phyloP scores from a whole-genome alignment of 768 basidiomycete species.

The Lenzites betulinus region DNA sequence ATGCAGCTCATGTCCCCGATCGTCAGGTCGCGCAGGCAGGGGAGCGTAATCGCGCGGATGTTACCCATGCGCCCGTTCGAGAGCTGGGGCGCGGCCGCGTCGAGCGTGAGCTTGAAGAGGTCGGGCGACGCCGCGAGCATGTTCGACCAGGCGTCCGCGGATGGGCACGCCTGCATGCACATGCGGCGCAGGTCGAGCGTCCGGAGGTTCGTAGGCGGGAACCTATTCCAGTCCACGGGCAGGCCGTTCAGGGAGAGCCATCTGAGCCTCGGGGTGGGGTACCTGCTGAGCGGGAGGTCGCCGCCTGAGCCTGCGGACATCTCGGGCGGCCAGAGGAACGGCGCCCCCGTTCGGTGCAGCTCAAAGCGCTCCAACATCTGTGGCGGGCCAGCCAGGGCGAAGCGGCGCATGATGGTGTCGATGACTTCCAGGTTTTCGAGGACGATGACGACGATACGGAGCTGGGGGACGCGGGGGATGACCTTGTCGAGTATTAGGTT shows the following conservation, averaged over 20 bases:
- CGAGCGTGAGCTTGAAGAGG: constrained; percentile 57
- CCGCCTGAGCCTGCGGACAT: constrained; percentile 18
- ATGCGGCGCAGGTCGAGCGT: constrained; percentile 67
- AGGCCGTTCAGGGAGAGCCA: constrained; percentile 60
- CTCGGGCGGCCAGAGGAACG: constrained; percentile 9
- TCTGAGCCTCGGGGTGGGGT: constrained; percentile 44
- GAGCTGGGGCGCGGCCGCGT: constrained; percentile 51
- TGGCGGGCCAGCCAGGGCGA: constrained; percentile 15
- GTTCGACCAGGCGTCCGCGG: constrained; percentile 50
- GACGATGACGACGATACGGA: constrained; percentile 61
- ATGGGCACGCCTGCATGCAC: constrained; percentile 53
- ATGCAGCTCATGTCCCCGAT: constrained; percentile 55
- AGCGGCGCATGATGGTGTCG: constrained; percentile 41
- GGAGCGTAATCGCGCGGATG: constrained; percentile 46
- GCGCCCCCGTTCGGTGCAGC: constrained; percentile 52
- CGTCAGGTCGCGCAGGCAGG: constrained; percentile 50
- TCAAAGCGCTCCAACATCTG: constrained; percentile 58
- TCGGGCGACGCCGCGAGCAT: constrained; percentile 33
- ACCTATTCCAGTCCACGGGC: constrained; percentile 58
- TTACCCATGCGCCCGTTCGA: constrained; percentile 9
- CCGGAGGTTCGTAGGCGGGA: constrained; percentile 53
- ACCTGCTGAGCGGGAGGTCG: constrained; percentile 53
- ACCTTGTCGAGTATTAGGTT: constrained; percentile 50
- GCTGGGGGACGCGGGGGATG: constrained; percentile 53
- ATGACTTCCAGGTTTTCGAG: constrained; percentile 59